Evolutionary conservation across 176 grass and related monocot species (phyloP).

Genomic region (Musa schizocarpa): DNA sequence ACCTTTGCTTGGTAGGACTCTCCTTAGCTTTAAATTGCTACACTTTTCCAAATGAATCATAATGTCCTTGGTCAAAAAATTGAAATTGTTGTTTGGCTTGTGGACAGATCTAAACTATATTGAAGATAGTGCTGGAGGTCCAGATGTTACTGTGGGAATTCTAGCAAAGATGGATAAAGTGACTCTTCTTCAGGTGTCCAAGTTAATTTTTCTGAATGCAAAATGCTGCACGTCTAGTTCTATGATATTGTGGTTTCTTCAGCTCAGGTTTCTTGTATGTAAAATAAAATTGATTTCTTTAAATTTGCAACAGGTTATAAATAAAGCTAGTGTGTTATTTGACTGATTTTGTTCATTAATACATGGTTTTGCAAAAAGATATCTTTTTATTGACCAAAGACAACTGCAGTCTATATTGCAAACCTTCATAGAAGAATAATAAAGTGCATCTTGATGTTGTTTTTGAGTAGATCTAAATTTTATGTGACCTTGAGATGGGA

Average conservation of each 20-base stretch:
- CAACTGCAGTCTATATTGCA: too few species aligned
- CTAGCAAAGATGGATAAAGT: constrained; percentile 95
- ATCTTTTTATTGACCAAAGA: too few species aligned
- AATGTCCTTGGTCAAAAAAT: background rate
- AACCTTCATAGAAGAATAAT: too few species aligned
- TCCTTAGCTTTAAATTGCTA: background rate
- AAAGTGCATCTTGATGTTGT: too few species aligned
- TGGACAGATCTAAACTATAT: constrained; percentile 84
- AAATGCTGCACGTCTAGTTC: background rate
- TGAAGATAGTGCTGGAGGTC: constrained; percentile 86
- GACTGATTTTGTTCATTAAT: too few species aligned
- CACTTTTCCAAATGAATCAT: background rate
- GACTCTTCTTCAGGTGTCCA: constrained; percentile 78
- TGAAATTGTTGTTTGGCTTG: background rate
- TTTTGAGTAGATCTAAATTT: too few species aligned
- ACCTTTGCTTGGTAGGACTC: constrained; percentile 66
- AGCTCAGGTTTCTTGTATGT: background rate
- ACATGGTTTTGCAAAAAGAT: too few species aligned
- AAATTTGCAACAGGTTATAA: background rate
- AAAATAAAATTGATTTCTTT: background rate
- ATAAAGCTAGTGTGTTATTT: background rate
- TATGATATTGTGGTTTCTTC: background rate
- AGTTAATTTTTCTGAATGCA: background rate
- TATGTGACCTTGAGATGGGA: too few species aligned
- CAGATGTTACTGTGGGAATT: constrained; percentile 84